Base-by-base conservation (phyloP, 2,329 filamentous ascomycete genomes). In the Alternaria ventricosa region DNA sequence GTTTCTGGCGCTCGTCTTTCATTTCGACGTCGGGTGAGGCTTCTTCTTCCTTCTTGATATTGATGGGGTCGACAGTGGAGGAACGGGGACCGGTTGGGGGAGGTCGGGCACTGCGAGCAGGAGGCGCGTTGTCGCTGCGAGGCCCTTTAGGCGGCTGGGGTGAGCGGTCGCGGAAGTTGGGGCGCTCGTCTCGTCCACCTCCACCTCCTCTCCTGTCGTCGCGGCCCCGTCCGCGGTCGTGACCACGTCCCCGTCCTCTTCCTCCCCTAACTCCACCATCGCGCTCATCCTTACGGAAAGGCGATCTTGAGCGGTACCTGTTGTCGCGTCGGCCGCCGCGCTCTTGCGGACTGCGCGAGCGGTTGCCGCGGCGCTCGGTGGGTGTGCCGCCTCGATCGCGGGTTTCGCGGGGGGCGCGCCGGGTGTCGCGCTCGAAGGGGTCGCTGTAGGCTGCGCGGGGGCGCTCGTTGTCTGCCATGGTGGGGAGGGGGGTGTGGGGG, bases 281-380 rank as follows among this genome's bases (percentile, higher is more conserved):
- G 36, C 69, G 64, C 43, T 70, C 71, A 18, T 74, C 70, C 41
- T 72, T 58, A 33, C 70, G 68, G 11, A 69, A 53, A 0, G 75
- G 75, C 8, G 75, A 78, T 46, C 76, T 71, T 27, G 75, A 75
- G 43, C 75, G 68, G 60, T 75, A 70, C n/a, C 71, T 67, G 15
- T 67, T 64, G 27, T 72, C 67, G 49, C 72, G 67, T 15, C 74
- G 57, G 28, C 64, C 67, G 55, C 73, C 72, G 46, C 75, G 74
- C 28, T 78, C 75, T 49, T 70, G 73, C 54, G 77, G 75, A 62
- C 76, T 78, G 57, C 77, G 72, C 22, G 77, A 78, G 15, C 77
- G 75, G 56, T 78, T 71, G 69, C n/a, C 36, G 36, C 72, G 73
- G 22, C 72, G 68, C 20, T 75, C 71, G 55, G 65, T 65, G 61